Evolutionary conservation across 371 early-diverging fungal genomes (phyloP).

Genomic region (Phascolomyces articulosus): DNA sequence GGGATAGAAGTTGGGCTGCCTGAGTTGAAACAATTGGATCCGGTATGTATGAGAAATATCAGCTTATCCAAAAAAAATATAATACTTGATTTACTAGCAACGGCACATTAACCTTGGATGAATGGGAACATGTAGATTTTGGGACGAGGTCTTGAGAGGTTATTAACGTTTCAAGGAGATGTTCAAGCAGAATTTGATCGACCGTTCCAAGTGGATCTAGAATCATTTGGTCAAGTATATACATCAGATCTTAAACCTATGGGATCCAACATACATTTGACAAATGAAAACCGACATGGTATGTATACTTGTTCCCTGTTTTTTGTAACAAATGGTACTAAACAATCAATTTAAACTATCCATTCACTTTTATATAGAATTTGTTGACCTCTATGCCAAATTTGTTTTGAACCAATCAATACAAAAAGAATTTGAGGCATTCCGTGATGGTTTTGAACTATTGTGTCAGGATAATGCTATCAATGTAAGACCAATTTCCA

Average conservation of each 20-base stretch:
- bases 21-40: slow-evolving; percentile 65
- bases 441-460: slow-evolving; percentile 88
- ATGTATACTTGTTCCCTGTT: not conserved
- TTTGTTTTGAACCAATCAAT: slow-evolving; percentile 78
- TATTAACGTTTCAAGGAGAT: slow-evolving; percentile 57
- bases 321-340: too few relatives aligned
- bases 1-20: slow-evolving; percentile 52
- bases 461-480: slow-evolving; percentile 87
- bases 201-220: slow-evolving; percentile 73
- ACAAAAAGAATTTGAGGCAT: slow-evolving; percentile 82
- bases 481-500: slow-evolving; percentile 43
- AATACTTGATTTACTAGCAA: too few relatives aligned
- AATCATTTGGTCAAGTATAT: slow-evolving; percentile 66
- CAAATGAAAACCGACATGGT: slow-evolving; percentile 61
- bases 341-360: too few relatives aligned
- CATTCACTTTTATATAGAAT: slow-evolving; percentile 52
- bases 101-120: too few relatives aligned
- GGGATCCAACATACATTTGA: slow-evolving; percentile 67
- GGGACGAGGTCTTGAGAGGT: slow-evolving; percentile 63
- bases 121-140: too few relatives aligned
- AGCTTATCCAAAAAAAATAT: not conserved
- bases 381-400: slow-evolving; percentile 73
- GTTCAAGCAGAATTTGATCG: slow-evolving; percentile 67
- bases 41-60: slow-evolving; percentile 35
- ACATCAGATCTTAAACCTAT: slow-evolving; percentile 60